Evolutionary conservation across 352 stramenopile species (phyloP).

Genomic region (Phytophthora pini): DNA sequence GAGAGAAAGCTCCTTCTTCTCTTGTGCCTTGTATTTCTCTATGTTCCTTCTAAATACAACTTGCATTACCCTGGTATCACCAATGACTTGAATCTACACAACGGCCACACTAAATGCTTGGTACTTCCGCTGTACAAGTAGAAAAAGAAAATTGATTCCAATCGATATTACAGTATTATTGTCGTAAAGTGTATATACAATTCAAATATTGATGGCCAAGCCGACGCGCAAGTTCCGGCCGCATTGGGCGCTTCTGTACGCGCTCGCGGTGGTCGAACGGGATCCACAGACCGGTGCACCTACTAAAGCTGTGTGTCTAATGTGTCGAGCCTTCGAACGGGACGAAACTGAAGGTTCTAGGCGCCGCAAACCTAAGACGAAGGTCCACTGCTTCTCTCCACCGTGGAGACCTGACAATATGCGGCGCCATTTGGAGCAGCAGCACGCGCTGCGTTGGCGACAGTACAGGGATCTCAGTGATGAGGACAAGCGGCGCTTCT

Average conservation of each 20-base stretch:
- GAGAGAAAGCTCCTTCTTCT: slow-evolving; percentile 24
- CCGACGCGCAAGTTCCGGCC: slow-evolving; percentile 19
- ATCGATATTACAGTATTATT: no score
- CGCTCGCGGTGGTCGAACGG: slow-evolving; percentile 22
- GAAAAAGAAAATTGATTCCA: no score
- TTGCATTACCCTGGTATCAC: slow-evolving; percentile 31
- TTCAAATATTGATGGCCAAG: not conserved
- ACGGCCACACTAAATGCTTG: no score
- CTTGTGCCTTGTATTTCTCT: slow-evolving; percentile 37
- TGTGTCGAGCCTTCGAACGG: slow-evolving; percentile 28
- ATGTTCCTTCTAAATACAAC: slow-evolving; percentile 38
- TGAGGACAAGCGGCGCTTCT: slow-evolving; percentile 30
- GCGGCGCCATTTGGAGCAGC: slow-evolving; percentile 36
- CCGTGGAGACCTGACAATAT: slow-evolving; percentile 44
- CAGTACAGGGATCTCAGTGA: slow-evolving; percentile 26
- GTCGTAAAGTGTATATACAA: not conserved
- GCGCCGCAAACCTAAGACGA: slow-evolving; percentile 32
- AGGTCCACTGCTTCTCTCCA: slow-evolving; percentile 31
- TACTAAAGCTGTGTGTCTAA: slow-evolving; percentile 24
- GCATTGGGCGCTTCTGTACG: slow-evolving; percentile 27
- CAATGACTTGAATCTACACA: no score
- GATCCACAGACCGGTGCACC: slow-evolving; percentile 13
- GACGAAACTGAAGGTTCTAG: slow-evolving; percentile 30
- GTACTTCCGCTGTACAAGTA: no score
- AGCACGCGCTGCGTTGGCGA: slow-evolving; percentile 28